These are phyloP conservation scores for Vinca minor DNA, from an alignment of 257 asterid species.

Conservation along the genomic window DNA sequence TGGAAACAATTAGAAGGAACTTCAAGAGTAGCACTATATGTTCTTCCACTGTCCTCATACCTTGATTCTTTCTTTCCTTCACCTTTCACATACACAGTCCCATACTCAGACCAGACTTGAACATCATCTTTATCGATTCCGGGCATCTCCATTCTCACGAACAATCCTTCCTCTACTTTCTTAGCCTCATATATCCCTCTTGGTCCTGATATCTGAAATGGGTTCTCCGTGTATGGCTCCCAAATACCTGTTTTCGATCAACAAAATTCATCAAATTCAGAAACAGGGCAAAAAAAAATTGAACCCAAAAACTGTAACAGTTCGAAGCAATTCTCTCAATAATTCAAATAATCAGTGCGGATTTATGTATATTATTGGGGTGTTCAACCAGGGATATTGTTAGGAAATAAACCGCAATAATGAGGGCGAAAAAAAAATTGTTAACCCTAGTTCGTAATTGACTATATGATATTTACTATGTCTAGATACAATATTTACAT, in stretches of 20 bases:
- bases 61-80: slow-evolving; percentile 22
- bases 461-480: too few species aligned
- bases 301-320: too few species aligned
- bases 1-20: slow-evolving; percentile 19
- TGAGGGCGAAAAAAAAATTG: too few species aligned
- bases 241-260: neutral
- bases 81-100: slow-evolving; percentile 19
- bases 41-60: slow-evolving; percentile 17
- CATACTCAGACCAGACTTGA: slow-evolving; percentile 21
- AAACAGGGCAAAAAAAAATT: neutral
- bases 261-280: neutral
- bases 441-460: too few species aligned
- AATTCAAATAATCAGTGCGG: neutral
- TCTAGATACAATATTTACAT: too few species aligned
- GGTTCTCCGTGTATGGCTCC: slow-evolving; percentile 25
- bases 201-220: slow-evolving; percentile 24
- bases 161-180: slow-evolving; percentile 17
- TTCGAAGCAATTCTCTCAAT: neutral
- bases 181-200: slow-evolving; percentile 21
- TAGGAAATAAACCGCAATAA: too few species aligned
- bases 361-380: too few species aligned
- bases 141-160: slow-evolving; percentile 28
- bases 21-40: slow-evolving; percentile 22
- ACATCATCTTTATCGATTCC: slow-evolving; percentile 27
- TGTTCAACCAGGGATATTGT: neutral